phyloP scores from a whole-genome alignment of 2,329 filamentous ascomycete species.

The Penicillium corylophilum region DNA sequence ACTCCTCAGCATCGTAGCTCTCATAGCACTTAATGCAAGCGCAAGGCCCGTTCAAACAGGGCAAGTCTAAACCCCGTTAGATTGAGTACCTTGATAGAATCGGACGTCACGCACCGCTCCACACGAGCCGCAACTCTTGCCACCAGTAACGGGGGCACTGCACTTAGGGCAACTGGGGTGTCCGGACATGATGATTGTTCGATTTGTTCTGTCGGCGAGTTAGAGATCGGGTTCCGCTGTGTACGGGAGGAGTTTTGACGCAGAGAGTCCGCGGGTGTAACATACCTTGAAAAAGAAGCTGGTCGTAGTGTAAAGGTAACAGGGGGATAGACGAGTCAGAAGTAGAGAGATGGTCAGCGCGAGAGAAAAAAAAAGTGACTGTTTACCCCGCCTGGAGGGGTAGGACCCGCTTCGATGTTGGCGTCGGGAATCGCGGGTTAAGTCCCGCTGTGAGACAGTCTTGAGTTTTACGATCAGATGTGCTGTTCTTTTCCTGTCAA shows the following conservation, averaged over 20 bases:
- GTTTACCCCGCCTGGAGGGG: constrained; percentile 12
- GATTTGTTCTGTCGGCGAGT: neutral
- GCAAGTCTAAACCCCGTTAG: constrained; percentile 18
- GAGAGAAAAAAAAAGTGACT: constrained; percentile 14
- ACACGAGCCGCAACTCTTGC: constrained; percentile 24
- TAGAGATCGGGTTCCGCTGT: neutral
- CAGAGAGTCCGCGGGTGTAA: neutral
- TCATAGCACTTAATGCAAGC: neutral
- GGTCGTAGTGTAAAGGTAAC: neutral
- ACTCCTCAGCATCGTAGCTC: neutral
- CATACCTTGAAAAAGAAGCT: neutral
- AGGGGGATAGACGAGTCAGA: constrained; percentile 6
- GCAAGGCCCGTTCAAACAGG: constrained; percentile 13
- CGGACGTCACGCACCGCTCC: constrained; percentile 20
- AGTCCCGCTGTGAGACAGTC: neutral
- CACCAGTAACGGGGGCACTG: constrained; percentile 11
- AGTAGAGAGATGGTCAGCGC: constrained; percentile 12
- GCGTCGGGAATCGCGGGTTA: neutral
- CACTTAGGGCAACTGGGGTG: constrained; percentile 26
- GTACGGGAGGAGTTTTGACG: neutral
- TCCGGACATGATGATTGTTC: constrained; percentile 19
- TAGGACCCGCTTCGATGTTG: neutral
- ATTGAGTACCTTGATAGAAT: constrained; percentile 8
- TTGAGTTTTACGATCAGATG: neutral
- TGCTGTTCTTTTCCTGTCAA: neutral